Percentiles rank a stretch among this genome's conserved stretches.
Conservation (phyloP, 208 protist genomes). For the Crithidia bombi region DNA sequence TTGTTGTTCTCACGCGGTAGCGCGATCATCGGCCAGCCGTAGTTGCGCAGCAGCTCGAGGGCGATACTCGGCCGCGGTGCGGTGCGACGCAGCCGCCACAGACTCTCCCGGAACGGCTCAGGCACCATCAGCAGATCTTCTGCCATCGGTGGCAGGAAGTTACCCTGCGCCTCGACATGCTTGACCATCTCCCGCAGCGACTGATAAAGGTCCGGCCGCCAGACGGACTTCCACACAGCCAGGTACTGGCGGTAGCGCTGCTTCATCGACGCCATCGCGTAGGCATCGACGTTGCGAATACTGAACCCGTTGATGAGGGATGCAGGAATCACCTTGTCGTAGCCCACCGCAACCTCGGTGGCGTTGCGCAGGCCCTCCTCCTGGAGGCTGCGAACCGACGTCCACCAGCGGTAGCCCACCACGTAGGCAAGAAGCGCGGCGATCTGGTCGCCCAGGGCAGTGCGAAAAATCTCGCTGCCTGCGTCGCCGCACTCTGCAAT, state of each 20-base stretch:
- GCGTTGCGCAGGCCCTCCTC: slow-evolving; percentile 29
- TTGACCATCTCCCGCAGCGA: slow-evolving; percentile 48
- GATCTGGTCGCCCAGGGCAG: slow-evolving; percentile 71
- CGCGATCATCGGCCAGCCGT: slow-evolving; percentile 42
- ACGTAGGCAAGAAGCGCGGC: slow-evolving; percentile 70
- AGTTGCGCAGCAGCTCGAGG: slow-evolving; percentile 69
- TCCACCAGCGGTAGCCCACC: slow-evolving; percentile 78
- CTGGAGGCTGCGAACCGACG: slow-evolving; percentile 26
- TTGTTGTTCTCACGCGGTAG: slow-evolving; percentile 44
- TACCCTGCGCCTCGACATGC: slow-evolving; percentile 54
- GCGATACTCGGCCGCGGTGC: slow-evolving; percentile 66
- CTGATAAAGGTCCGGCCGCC: slow-evolving; percentile 76
- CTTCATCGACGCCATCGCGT: slow-evolving; percentile 31
- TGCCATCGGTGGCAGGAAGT: slow-evolving; percentile 48
- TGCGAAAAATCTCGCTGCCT: slow-evolving; percentile 53
- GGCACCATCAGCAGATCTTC: slow-evolving; percentile 61
- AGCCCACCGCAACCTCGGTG: slow-evolving; percentile 13
- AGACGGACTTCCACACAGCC: slow-evolving; percentile 63
- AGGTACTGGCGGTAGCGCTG: slow-evolving; percentile 53
- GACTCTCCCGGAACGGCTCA: slow-evolving; percentile 66
- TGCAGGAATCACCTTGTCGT: slow-evolving; percentile 62
- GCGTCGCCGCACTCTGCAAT: slow-evolving; percentile 63
- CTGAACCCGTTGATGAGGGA: slow-evolving; percentile 55
- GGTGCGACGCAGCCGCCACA: slow-evolving; percentile 74
- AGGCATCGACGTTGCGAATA: slow-evolving; percentile 23